Percentiles rank a stretch among this genome's conserved stretches.
These are phyloP conservation scores for Colletotrichum lindemuthianum DNA, from an alignment of 2,329 filamentous ascomycete species.

Conservation along the genomic window DNA sequence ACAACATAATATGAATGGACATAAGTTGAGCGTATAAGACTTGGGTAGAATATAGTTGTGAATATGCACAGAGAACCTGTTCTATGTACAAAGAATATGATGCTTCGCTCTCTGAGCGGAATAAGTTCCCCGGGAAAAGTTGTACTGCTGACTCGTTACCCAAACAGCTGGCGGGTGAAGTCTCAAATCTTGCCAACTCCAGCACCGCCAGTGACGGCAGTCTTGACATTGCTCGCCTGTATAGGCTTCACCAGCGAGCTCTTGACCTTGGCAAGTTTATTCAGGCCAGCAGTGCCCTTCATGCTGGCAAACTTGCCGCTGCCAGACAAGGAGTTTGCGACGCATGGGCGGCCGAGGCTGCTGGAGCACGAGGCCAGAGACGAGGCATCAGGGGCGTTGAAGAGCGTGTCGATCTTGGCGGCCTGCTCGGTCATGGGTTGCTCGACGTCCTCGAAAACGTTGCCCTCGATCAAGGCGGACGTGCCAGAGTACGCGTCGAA, in stretches of 20 bases:
- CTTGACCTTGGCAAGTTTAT: slow-evolving; percentile 35
- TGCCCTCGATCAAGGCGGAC: slow-evolving; percentile 41
- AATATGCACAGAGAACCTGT: no score
- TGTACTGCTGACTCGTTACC: no score
- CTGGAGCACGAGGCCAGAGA: slow-evolving; percentile 35
- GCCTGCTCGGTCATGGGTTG: slow-evolving; percentile 49
- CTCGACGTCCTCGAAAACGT: slow-evolving; percentile 51
- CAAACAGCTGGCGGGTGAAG: no score
- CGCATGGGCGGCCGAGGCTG: slow-evolving; percentile 42
- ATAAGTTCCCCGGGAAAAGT: no score
- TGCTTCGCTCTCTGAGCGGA: no score
- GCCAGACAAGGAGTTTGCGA: slow-evolving; percentile 41
- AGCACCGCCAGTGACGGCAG: neutral
- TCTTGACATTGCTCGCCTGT: slow-evolving; percentile 7
- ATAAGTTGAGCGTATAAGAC: no score
- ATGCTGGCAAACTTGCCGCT: slow-evolving; percentile 41
- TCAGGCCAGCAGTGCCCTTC: slow-evolving; percentile 7
- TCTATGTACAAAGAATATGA: no score
- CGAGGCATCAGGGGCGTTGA: slow-evolving; percentile 38
- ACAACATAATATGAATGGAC: no score
- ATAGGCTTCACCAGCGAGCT: slow-evolving; percentile 25
- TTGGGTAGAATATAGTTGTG: no score
- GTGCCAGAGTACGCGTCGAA: slow-evolving; percentile 58
- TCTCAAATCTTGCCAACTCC: slow-evolving; percentile 14
- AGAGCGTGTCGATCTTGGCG: slow-evolving; percentile 39